A percentile compares a stretch with the other conserved stretches of the same genome.
These are phyloP conservation scores for Chrysanthemum makinoi DNA, from an alignment of 129 eudicot species.

Conservation along the genomic window DNA sequence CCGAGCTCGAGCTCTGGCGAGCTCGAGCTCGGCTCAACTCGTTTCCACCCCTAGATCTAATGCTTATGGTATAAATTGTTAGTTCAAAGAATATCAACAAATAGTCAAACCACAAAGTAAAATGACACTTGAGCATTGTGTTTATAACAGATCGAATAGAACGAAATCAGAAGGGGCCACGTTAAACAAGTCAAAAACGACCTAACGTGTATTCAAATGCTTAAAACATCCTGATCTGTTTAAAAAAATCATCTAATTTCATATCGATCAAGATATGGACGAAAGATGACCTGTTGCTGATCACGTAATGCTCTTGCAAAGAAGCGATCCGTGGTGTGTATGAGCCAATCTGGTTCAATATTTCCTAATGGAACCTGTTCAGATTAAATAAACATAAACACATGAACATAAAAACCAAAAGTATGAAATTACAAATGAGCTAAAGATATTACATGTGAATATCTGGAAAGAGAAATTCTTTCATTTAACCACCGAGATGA, in stretches of 20 bases:
- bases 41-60: too few species aligned
- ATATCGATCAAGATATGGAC: background rate
- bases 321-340: slow-evolving; percentile 87
- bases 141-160: too few species aligned
- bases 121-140: too few species aligned
- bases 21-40: too few species aligned
- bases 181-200: too few species aligned
- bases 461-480: slow-evolving; percentile 85
- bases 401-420: slow-evolving; percentile 11
- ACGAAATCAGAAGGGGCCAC: too few species aligned
- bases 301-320: slow-evolving; percentile 93
- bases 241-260: too few species aligned
- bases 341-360: slow-evolving; percentile 81
- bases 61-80: background rate
- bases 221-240: too few species aligned
- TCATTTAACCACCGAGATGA: slow-evolving; percentile 89
- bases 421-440: background rate
- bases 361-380: slow-evolving; percentile 94
- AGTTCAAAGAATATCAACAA: background rate
- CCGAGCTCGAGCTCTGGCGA: too few species aligned
- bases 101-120: slow-evolving; percentile 18
- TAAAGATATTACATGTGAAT: slow-evolving; percentile 66
- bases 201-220: too few species aligned
- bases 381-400: slow-evolving; percentile 11
- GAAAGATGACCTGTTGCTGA: slow-evolving; percentile 79